A percentile compares a stretch with the other conserved stretches of the same genome.
phyloP scores from a whole-genome alignment of 1,139 yeast species.

The Suhomyces bribrorum region DNA sequence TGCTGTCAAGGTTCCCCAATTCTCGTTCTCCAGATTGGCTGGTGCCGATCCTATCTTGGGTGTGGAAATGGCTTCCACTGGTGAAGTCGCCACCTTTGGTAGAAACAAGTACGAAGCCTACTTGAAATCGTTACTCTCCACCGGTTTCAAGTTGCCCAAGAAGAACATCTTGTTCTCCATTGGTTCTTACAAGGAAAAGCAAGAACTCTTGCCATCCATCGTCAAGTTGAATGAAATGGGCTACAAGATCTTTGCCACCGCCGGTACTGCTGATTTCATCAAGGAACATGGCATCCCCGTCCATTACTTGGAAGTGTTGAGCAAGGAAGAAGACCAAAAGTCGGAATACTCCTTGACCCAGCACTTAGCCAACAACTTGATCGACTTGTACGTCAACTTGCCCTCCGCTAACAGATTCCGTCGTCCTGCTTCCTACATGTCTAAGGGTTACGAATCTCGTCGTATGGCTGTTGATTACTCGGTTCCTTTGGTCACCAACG shows the following conservation, averaged over 20 bases:
- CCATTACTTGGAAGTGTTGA: constrained; percentile 87
- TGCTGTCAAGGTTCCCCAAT: constrained; percentile 97
- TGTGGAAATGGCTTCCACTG: constrained; percentile 99
- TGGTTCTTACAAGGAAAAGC: constrained; percentile 98
- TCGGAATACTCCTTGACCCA: constrained; percentile 94
- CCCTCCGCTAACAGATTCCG: constrained; percentile 97
- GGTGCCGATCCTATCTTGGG: constrained; percentile 99
- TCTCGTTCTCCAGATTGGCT: constrained; percentile 94
- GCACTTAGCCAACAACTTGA: constrained; percentile 94
- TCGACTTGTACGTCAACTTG: constrained; percentile 92
- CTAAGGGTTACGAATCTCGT: constrained; percentile 97
- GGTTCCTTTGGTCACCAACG: constrained; percentile 96
- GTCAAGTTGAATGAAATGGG: constrained; percentile 80
- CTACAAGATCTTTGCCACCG: constrained; percentile 90
- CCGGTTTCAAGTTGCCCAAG: constrained; percentile 94
- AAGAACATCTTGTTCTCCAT: constrained; percentile 90
- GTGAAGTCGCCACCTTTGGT: constrained; percentile 98
- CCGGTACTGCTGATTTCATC: constrained; percentile 98
- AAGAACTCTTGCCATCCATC: constrained; percentile 87
- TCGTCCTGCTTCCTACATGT: constrained; percentile 97
- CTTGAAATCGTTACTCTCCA: constrained; percentile 87
- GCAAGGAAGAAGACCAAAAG: constrained; percentile 74
- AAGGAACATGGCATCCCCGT: constrained; percentile 94
- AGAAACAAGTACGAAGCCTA: constrained; percentile 96
- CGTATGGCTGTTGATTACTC: constrained; percentile 99